Conservation (phyloP, 305 asterid genomes). For the Fraxinus dipetala region DNA sequence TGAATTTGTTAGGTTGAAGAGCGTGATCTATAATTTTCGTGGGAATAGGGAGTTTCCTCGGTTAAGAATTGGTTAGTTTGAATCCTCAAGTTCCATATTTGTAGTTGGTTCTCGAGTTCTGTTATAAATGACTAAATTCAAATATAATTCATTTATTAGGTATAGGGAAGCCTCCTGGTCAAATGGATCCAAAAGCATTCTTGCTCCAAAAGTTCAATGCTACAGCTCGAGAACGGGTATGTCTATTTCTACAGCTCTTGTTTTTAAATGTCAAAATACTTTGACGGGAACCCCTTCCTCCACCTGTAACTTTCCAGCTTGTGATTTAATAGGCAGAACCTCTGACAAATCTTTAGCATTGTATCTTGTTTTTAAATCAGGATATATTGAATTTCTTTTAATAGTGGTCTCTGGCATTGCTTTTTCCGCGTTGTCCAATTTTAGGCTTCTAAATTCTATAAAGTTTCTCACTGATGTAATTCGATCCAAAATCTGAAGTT, state of each 20-base stretch:
- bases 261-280: neutral
- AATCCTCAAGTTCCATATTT: conserved; percentile 14
- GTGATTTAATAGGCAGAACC: neutral
- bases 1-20: conserved; percentile 55
- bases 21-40: conserved; percentile 73
- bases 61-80: conserved; percentile 70
- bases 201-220: conserved; percentile 82
- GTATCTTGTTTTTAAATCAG: neutral
- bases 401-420: neutral
- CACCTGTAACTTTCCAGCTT: neutral
- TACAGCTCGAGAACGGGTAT: conserved; percentile 76
- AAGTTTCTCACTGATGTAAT: neutral
- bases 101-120: conserved; percentile 3
- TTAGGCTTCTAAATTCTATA: neutral
- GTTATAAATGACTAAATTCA: conserved; percentile 7
- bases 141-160: conserved; percentile 39
- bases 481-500: neutral
- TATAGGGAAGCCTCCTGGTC: conserved; percentile 90
- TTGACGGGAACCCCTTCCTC: neutral
- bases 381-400: neutral
- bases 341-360: neutral
- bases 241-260: conserved; percentile 21
- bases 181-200: conserved; percentile 98
- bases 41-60: conserved; percentile 87
- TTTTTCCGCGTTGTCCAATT: neutral